Conservation (phyloP, 139 green algal species). For the Dunaliella sp. region DNA sequence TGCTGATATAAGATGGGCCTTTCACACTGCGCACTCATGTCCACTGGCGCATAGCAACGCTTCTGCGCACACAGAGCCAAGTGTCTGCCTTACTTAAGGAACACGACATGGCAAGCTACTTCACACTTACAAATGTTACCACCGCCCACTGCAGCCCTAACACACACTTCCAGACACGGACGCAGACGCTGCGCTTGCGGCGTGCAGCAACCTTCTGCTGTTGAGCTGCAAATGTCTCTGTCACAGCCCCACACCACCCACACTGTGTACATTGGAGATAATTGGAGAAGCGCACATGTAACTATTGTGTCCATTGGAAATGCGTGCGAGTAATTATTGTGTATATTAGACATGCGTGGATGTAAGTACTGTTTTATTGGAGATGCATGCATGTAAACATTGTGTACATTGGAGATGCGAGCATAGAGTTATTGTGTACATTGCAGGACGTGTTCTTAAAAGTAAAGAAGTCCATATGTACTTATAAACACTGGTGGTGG, state of each 20-base stretch:
- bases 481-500: too few relatives aligned
- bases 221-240: conserved; percentile 1
- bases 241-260: conserved; percentile 31
- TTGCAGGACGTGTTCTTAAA: too few relatives aligned
- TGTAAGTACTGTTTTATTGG: neutral
- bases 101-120: neutral
- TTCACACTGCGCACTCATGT: too few relatives aligned
- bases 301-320: neutral
- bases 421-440: too few relatives aligned
- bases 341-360: neutral
- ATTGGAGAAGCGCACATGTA: neutral
- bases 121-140: neutral
- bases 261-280: conserved; percentile 14
- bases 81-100: neutral
- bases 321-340: neutral
- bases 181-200: neutral
- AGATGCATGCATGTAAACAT: neutral
- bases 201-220: neutral
- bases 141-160: neutral
- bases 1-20: too few relatives aligned
- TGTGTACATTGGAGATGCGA: too few relatives aligned
- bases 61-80: neutral
- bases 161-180: neutral
- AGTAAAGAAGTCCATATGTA: too few relatives aligned
- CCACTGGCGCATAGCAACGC: neutral